Evolutionary conservation across 306 rosid genomes (phyloP).

Genomic region (Casuarina glauca): DNA sequence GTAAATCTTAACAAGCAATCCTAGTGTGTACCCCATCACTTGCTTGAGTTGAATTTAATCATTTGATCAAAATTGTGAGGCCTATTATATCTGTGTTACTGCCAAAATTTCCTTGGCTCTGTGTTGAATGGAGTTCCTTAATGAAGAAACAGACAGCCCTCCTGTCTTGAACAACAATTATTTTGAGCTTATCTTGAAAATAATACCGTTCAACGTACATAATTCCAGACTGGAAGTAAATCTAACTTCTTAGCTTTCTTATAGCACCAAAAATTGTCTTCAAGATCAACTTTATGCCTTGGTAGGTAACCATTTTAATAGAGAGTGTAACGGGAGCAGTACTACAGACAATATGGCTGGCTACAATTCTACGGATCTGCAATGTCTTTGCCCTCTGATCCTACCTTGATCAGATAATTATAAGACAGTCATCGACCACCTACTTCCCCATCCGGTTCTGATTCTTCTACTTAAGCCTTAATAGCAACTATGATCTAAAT

Average conservation of each 20-base stretch:
- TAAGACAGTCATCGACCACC: background rate
- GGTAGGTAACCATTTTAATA: background rate
- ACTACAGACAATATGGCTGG: background rate
- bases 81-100: background rate
- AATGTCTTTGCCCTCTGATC: background rate
- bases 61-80: background rate
- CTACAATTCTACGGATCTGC: background rate
- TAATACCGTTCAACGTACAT: background rate
- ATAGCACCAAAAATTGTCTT: background rate
- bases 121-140: background rate
- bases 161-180: background rate
- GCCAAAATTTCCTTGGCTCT: background rate
- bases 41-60: background rate
- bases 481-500: slow-evolving; percentile 19
- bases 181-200: background rate
- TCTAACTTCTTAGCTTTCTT: background rate
- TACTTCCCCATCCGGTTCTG: background rate
- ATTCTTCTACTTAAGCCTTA: background rate
- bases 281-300: background rate
- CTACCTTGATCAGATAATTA: background rate
- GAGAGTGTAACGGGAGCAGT: background rate
- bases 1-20: background rate
- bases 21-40: too few species aligned
- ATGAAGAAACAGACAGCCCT: background rate
- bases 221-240: background rate